These are phyloP conservation scores for Hygrophorus pudorinus DNA, from an alignment of 768 basidiomycete genomes.

Conservation along the genomic window DNA sequence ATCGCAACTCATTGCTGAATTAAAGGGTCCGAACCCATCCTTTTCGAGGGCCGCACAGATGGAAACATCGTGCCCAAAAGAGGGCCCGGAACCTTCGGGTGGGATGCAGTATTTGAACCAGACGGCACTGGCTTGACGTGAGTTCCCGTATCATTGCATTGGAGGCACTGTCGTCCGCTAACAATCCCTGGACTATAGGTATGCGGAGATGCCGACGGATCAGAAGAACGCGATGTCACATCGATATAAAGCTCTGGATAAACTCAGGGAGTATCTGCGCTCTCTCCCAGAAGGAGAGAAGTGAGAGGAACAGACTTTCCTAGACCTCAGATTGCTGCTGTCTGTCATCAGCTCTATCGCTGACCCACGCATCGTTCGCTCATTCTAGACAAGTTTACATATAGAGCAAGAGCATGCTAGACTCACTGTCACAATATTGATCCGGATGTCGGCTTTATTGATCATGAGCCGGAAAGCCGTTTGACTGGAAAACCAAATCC, in stretches of 20 bases:
- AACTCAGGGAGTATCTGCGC: conserved; percentile 42
- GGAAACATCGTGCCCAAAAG: conserved; percentile 84
- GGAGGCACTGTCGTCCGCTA: conserved; percentile 1
- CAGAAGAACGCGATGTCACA: conserved; percentile 71
- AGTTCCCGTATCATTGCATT: background rate
- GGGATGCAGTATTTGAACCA: conserved; percentile 85
- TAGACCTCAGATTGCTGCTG: too few relatives aligned
- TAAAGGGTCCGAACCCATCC: conserved; percentile 54
- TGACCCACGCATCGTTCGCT: too few relatives aligned
- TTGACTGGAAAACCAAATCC: too few relatives aligned
- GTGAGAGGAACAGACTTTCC: too few relatives aligned
- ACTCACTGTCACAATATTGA: too few relatives aligned
- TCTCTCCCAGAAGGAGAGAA: conserved; percentile 7
- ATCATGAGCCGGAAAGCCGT: too few relatives aligned
- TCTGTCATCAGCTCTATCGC: too few relatives aligned
- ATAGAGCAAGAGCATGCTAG: too few relatives aligned
- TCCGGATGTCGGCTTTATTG: too few relatives aligned
- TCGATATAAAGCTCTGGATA: conserved; percentile 62
- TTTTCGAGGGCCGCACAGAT: conserved; percentile 75
- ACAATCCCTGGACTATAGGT: conserved; percentile 27
- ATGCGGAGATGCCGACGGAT: conserved; percentile 64
- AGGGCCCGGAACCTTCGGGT: conserved; percentile 75
- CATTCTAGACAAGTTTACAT: too few relatives aligned
- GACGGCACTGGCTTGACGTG: conserved; percentile 72
- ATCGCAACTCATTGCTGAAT: background rate